Percentiles rank a stretch among this genome's conserved stretches.
Conservation (phyloP, 2,329 filamentous ascomycete species). For the Blumeriella jaapii region DNA sequence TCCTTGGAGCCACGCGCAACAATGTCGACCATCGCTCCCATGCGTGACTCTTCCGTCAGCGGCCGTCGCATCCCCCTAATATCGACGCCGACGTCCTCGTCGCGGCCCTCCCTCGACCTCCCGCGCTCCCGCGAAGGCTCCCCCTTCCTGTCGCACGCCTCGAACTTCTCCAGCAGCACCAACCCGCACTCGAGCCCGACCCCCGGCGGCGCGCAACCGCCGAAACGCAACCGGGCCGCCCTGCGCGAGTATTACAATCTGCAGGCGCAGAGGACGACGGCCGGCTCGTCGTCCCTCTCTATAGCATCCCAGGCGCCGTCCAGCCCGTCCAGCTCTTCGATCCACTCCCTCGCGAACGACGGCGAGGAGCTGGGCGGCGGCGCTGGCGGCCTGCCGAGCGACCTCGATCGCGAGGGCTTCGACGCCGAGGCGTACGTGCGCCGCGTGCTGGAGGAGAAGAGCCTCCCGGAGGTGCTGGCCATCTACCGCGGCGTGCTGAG, state of each 20-base stretch:
- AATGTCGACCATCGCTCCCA: conserved; percentile 56
- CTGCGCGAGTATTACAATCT: conserved; percentile 94
- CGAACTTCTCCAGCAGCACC: too few relatives aligned
- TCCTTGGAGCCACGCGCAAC: neutral
- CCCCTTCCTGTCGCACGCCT: too few relatives aligned
- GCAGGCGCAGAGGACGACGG: too few relatives aligned
- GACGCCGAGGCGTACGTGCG: conserved; percentile 58
- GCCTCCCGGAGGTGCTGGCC: conserved; percentile 56
- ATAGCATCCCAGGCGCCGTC: conserved; percentile 10
- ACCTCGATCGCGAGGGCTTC: conserved; percentile 66
- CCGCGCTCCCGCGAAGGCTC: conserved; percentile 49
- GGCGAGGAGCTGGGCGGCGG: neutral
- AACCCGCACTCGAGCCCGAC: conserved; percentile 17
- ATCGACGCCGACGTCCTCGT: conserved; percentile 60
- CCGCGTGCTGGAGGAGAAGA: conserved; percentile 46
- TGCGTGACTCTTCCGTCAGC: conserved; percentile 46
- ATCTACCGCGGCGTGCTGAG: conserved; percentile 61
- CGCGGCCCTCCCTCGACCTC: conserved; percentile 60
- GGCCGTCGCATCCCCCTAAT: conserved; percentile 45
- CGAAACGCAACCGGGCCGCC: conserved; percentile 58
- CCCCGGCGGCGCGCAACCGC: conserved; percentile 5
- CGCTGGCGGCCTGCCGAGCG: conserved; percentile 41
- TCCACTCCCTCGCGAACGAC: conserved; percentile 12
- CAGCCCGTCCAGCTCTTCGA: conserved; percentile 8
- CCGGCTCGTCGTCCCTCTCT: neutral